Evolutionary conservation across 1,284 basidiomycete species (phyloP), one percentile per base, ranked within the genome.

Genomic region (Bjerkandera adusta): DNA sequence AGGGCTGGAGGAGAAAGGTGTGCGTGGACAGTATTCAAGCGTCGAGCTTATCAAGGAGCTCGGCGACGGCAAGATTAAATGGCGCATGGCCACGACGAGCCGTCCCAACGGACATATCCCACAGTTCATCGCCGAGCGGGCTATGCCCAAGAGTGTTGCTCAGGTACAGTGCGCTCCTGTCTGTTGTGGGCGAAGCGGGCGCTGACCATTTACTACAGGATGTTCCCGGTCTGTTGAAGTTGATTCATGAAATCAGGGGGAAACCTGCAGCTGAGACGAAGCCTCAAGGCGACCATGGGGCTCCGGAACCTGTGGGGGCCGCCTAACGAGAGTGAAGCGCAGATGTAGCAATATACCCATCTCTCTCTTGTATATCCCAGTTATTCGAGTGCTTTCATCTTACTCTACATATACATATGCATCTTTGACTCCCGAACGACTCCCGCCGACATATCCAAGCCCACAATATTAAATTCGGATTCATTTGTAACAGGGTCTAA

Each of bases 41-140:
- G 79, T 87, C 3, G 87, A 90, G 61, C 73, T 75, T 21, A 56
- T 90, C 42, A 64, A 68, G 37, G 83, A 87, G 62, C 71, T 83
- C 25, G 77, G 77, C 13, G 70, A 79, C 50, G 86, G 81, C 36
- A 77, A 69, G 42, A 76, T 79, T 5, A 84, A 89, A 62, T 90
- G 88, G 87, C 71, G 77, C 38, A 87, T 89, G 83, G 86, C 85
- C 2, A 86, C 84, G 1, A 83, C 83, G n/a, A 84, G 83, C 57
- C 79, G 76, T 1, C 77, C 85, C 8, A 85, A 84, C 24, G 86
- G 86, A 7, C 73, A 63, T 36, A 82, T 89, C 33, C 86, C 87
- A 3, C 66, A 67, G 21, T 84, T 84, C 55, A 48, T 88, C 45
- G 72, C 73, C 1, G 80, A 87, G 48, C 69, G 66, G 43, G 73